Evolutionary conservation across 305 asterid genomes (phyloP), one percentile per base, ranked within the genome.

Genomic region (Rubia balearica): DNA sequence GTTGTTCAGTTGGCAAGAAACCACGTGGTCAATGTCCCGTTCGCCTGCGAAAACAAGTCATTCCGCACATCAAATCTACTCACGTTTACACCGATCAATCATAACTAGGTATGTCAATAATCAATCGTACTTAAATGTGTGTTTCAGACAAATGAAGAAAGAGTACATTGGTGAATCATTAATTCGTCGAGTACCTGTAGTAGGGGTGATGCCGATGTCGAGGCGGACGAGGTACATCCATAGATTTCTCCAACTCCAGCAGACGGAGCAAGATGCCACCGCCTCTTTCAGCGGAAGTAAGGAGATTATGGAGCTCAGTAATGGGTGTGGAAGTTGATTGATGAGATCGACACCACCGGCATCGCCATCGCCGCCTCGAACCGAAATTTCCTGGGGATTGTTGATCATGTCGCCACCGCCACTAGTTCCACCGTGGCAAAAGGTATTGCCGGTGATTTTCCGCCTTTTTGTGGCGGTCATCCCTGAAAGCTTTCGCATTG

Each of bases 231-330:
- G 67, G 53, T 1, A 22, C 63, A 4, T 19, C 14, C 65, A 71
- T 14, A 57, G 16, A 9, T 6, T n/a, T 66, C 69, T 45, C 68
- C 41, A 59, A 7, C 5, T 38, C 7, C 53, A 60, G 9, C 65
- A 76, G 5, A 65, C 53, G 13, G 67, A 21, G 42, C 72, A 46
- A 3, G 73, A 57, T 8, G 49, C 53, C 4, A 71, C 64, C 11
- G 74, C 75, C 24, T 75, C 68, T 46, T 70, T 56, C 11, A 43
- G 17, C 10, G 75, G 69, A 53, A 75, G 40, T 19, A 61, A 0
- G 2, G 65, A 75, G 27, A 75, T 65, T 8, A 75, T 70, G 17
- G 10, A 21, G 55, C 66, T 2, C 13, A 70, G 30, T 30, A 70
- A 30, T 4, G 42, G 42, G 10, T 7, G 12, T 0, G 73, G 67